Conservation (phyloP, 1,139 yeast genomes). For the Pneumocystis murina region DNA sequence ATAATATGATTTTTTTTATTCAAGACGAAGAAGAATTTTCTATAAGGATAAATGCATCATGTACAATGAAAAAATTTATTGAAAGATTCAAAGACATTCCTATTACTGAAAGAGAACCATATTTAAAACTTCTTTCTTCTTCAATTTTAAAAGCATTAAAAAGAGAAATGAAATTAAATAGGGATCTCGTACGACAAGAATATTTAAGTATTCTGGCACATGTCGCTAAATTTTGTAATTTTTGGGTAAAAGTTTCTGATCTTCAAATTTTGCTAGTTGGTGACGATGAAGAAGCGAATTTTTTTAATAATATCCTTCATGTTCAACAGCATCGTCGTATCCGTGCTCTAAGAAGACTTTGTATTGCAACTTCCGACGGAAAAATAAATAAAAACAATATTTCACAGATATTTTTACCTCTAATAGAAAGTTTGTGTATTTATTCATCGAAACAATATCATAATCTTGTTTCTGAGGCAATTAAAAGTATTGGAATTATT, state of each 20-base stretch:
- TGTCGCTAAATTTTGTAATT: constrained; percentile 36
- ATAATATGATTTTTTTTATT: constrained; percentile 53
- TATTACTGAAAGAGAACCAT: constrained; percentile 21
- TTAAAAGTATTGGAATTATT: constrained; percentile 46
- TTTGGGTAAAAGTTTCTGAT: constrained; percentile 44
- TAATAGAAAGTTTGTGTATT: constrained; percentile 56
- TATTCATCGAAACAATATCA: constrained; percentile 44
- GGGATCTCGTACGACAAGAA: constrained; percentile 56
- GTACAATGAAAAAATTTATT: constrained; percentile 46
- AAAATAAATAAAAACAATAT: constrained; percentile 42
- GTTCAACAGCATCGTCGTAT: constrained; percentile 78
- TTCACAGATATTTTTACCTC: constrained; percentile 69
- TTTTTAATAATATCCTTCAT: constrained; percentile 67
- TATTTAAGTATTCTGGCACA: constrained; percentile 53
- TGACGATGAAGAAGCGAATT: constrained; percentile 73
- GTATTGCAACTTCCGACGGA: constrained; percentile 25
- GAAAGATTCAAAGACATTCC: constrained; percentile 32
- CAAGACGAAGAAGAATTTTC: constrained; percentile 71
- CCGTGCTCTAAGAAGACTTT: constrained; percentile 56
- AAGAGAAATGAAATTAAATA: constrained; percentile 48
- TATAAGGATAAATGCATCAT: constrained; percentile 63
- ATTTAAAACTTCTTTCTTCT: constrained; percentile 36
- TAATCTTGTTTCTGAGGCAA: constrained; percentile 60
- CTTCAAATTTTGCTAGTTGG: constrained; percentile 49
- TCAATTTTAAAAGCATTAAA: constrained; percentile 52